Evolutionary conservation across 192 early-diverging fungal genomes (phyloP).

Genomic region (Phlyctochytrium bullatum): DNA sequence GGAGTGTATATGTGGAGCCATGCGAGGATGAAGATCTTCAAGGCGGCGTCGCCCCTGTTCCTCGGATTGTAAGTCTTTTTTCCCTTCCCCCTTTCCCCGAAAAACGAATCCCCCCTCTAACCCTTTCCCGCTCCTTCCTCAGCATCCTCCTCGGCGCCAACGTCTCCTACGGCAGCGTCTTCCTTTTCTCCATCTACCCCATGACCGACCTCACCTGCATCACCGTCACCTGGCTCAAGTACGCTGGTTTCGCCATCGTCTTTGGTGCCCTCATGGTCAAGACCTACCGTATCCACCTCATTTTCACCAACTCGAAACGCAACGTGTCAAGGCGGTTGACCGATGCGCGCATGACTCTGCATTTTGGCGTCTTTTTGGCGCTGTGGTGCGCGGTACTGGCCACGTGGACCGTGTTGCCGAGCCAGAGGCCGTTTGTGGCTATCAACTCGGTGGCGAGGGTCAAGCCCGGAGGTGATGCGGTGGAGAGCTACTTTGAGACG

Average conservation of each 20-base stretch:
- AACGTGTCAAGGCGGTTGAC: neutral
- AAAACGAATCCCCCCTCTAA: too few species aligned
- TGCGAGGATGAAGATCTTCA: neutral
- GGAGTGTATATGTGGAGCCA: neutral
- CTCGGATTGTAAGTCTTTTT: neutral
- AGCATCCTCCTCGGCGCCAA: slow-evolving; percentile 3
- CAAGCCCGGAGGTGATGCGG: neutral
- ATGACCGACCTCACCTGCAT: slow-evolving; percentile 2
- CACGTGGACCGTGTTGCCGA: neutral
- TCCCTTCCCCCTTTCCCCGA: neutral
- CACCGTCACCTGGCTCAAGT: neutral
- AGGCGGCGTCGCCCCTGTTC: neutral
- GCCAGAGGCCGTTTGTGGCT: neutral
- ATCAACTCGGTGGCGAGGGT: neutral
- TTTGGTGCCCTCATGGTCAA: slow-evolving; percentile 3
- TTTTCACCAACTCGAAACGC: neutral
- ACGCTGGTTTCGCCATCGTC: slow-evolving; percentile 3
- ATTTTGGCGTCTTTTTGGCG: neutral
- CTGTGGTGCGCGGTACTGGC: neutral
- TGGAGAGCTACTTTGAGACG: neutral
- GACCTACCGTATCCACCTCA: slow-evolving; percentile 4
- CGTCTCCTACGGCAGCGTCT: neutral
- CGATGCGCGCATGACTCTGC: neutral
- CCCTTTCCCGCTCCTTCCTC: too few species aligned
- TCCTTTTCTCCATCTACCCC: neutral